A percentile compares a stretch with the other conserved stretches of the same genome.
Evolutionary conservation across 2,329 filamentous ascomycete species (phyloP).

Genomic region (Penicillium sp.): DNA sequence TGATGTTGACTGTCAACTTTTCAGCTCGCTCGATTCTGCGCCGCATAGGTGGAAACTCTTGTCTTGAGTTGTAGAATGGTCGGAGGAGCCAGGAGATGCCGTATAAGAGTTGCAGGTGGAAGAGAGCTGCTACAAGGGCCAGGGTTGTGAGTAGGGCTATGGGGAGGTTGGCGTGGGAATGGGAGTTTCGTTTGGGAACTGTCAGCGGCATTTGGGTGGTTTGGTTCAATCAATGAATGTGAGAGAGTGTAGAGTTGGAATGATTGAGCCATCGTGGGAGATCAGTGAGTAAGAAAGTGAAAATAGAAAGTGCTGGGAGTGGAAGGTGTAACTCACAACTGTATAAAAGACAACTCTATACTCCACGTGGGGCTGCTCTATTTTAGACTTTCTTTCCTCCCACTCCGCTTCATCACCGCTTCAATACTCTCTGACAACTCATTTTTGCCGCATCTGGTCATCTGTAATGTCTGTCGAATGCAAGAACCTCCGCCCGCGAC

Average conservation of each 20-base stretch:
- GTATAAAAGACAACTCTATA: not conserved
- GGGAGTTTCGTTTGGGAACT: not conserved
- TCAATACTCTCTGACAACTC: slow-evolving; percentile 1
- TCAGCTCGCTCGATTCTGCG: slow-evolving; percentile 22
- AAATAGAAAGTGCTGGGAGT: not conserved
- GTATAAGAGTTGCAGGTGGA: slow-evolving; percentile 27
- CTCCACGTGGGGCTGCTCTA: too few species aligned
- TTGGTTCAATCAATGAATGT: not conserved
- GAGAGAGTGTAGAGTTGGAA: not conserved
- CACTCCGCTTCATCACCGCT: not conserved
- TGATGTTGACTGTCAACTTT: slow-evolving; percentile 18
- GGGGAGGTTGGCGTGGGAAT: slow-evolving; percentile 11
- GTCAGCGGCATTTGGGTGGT: slow-evolving; percentile 7
- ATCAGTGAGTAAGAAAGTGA: not conserved
- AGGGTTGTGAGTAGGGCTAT: slow-evolving; percentile 14
- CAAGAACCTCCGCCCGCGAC: slow-evolving; percentile 34
- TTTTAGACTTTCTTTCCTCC: not conserved
- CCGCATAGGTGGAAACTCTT: slow-evolving; percentile 14
- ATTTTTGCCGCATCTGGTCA: not conserved
- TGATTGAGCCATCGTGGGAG: not conserved
- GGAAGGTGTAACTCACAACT: not conserved
- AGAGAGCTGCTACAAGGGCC: slow-evolving; percentile 19
- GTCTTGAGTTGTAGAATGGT: slow-evolving; percentile 9
- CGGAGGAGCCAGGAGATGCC: slow-evolving; percentile 14
- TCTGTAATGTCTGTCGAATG: slow-evolving; percentile 24